These are phyloP conservation scores for Flueggea neowawraea DNA, from an alignment of 441 rosid species.

Conservation along the genomic window DNA sequence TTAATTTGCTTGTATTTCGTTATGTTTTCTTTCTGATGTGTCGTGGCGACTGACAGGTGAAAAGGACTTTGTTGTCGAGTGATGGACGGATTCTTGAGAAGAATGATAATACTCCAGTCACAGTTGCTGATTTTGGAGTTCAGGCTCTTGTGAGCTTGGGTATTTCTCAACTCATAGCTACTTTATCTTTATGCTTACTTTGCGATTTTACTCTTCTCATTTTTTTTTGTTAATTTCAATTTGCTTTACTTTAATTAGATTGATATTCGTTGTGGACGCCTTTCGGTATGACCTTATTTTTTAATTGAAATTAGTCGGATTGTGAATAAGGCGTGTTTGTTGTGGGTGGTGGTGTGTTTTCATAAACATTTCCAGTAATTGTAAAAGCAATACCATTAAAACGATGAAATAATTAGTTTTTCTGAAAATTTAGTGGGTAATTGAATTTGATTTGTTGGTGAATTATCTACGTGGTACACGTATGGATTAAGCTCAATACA, in stretches of 20 bases:
- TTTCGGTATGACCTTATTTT: not conserved
- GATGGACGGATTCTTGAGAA: constrained; percentile 64
- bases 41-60: constrained; percentile 37
- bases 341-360: not conserved
- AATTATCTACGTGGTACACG: no score
- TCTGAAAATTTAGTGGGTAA: no score
- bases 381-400: not conserved
- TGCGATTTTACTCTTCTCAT: not conserved
- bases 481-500: no score
- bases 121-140: constrained; percentile 90
- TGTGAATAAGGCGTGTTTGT: not conserved
- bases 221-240: not conserved
- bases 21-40: not conserved
- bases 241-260: not conserved
- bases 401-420: no score
- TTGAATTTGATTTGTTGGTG: no score
- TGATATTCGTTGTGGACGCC: not conserved
- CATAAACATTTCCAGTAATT: not conserved
- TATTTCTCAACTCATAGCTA: constrained; percentile 7
- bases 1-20: not conserved
- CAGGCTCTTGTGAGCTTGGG: constrained; percentile 89
- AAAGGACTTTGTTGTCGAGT: constrained; percentile 42
- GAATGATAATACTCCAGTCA: constrained; percentile 80
- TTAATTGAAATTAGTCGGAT: not conserved
- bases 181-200: no score